phyloP scores from a whole-genome alignment of 1,284 basidiomycete genomes.

The Sphaerobolus stellatus region DNA sequence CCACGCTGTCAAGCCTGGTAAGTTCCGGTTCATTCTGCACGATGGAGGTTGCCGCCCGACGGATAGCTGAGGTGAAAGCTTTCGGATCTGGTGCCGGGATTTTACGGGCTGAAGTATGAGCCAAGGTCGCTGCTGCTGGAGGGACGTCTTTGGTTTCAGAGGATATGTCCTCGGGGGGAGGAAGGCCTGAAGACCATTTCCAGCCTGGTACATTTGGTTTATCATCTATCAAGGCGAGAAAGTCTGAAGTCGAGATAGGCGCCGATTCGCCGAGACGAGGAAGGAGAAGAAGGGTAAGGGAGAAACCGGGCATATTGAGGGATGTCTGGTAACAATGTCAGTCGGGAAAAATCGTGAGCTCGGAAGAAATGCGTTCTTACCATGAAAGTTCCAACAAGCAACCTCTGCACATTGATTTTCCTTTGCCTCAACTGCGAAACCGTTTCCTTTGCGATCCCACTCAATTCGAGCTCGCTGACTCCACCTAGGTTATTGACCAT shows the following conservation, averaged over 20 bases:
- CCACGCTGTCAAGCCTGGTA: slow-evolving; percentile 83
- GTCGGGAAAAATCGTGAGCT: slow-evolving; percentile 1
- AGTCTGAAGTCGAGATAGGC: slow-evolving; percentile 41
- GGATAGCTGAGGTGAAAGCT: slow-evolving; percentile 58
- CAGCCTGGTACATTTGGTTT: slow-evolving; percentile 77
- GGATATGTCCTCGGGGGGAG: slow-evolving; percentile 33
- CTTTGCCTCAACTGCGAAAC: slow-evolving; percentile 53
- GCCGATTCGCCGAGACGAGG: slow-evolving; percentile 46
- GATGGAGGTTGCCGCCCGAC: slow-evolving; percentile 67
- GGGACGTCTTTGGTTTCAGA: slow-evolving; percentile 20
- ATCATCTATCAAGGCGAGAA: slow-evolving; percentile 80
- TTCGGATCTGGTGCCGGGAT: slow-evolving; percentile 44
- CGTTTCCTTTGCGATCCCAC: slow-evolving; percentile 66
- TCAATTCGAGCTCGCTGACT: slow-evolving; percentile 83
- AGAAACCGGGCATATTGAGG: slow-evolving; percentile 94
- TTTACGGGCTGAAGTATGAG: slow-evolving; percentile 17
- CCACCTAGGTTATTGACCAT: slow-evolving; percentile 84
- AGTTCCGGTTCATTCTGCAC: slow-evolving; percentile 84
- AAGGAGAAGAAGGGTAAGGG: slow-evolving; percentile 81
- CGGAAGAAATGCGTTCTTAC: slow-evolving; percentile 36
- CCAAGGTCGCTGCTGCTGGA: slow-evolving; percentile 18
- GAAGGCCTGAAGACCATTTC: slow-evolving; percentile 62
- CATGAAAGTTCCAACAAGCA: slow-evolving; percentile 84
- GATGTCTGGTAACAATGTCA: slow-evolving; percentile 60
- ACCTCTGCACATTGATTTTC: slow-evolving; percentile 59